These are phyloP conservation scores for Lipomyces orientalis DNA, from an alignment of 805 yeast species.

Conservation along the genomic window DNA sequence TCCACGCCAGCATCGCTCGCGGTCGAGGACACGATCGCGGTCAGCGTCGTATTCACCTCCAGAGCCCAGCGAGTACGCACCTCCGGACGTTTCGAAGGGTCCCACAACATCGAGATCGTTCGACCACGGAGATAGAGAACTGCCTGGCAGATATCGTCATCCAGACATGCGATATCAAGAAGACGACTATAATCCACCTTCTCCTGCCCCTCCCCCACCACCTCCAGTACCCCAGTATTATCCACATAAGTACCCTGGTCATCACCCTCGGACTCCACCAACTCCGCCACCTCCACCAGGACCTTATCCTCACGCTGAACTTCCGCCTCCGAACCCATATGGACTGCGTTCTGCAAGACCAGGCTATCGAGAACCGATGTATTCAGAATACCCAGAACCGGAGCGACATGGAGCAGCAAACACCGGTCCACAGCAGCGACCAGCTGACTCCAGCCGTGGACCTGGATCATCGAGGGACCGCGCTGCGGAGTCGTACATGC, in stretches of 20 bases:
- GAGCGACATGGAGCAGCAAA: not conserved
- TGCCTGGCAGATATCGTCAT: not conserved
- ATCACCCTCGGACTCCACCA: not conserved
- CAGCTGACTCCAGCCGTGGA: not conserved
- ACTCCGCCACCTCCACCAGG: constrained; percentile 3
- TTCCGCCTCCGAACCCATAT: not conserved
- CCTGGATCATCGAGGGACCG: not conserved
- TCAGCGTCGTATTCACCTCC: not conserved
- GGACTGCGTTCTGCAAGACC: not conserved
- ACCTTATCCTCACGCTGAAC: not conserved
- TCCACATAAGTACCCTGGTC: not conserved
- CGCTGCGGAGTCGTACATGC: not conserved
- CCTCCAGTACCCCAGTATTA: not conserved
- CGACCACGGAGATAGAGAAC: not conserved
- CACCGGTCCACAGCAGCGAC: not conserved
- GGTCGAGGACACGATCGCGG: not conserved
- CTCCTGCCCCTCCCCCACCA: not conserved
- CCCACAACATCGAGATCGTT: not conserved
- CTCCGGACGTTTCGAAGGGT: not conserved
- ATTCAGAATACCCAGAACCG: not conserved
- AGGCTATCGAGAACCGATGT: not conserved
- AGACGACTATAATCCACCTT: not conserved
- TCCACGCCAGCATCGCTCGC: not conserved
- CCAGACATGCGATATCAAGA: not conserved
- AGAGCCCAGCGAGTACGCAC: not conserved